Evolutionary conservation across 129 eudicot species (phyloP), one percentile per base, ranked within the genome.

Genomic region (Centella asiatica): DNA sequence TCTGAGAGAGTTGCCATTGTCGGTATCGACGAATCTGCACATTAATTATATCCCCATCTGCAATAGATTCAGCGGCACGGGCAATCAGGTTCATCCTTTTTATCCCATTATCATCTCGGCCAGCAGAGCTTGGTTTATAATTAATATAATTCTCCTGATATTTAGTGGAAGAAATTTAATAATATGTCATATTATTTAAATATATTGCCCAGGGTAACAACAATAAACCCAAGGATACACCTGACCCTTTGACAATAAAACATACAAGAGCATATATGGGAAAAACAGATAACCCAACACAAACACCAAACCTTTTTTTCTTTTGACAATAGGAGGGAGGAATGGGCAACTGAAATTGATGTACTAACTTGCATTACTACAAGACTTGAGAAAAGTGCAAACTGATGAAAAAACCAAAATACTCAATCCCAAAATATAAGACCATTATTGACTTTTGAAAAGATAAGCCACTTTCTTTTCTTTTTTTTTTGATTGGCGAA

Each of bases 21-120:
- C 83, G 82, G 69, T 85, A 85, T 83, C 96, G 80, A 65, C 99
- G 79, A 19, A 93, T 88, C 75, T 93, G 99, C 58, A 88, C 96
- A 77, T 93, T 93, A 18, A 85, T 68, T 66, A 93, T 78, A 71
- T 93, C 99, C 33, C 96, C 96, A 68, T 86, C 85, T 47, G 84
- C 99, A 85, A 93, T 93, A 22, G 99, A 93, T 57, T 93, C 99
- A 12, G 99, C 99, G 42, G 96, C 93, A 59, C 85, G 99, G 40
- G 99, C 96, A 53, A 93, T 53, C 44, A 82, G 67, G 64, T 44
- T 68, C 89, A 93, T 78, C 67, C 96, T 76, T 70, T 88, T 88
- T 47, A 93, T 29, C 34, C 93, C 97, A 75, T 74, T 65, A 24
- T 93, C 96, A 78, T 93, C 96, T 72, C 76, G 85, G 48, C 88